Conservation (phyloP, 108 stramenopile genomes). For the Nitzschia sp. region DNA sequence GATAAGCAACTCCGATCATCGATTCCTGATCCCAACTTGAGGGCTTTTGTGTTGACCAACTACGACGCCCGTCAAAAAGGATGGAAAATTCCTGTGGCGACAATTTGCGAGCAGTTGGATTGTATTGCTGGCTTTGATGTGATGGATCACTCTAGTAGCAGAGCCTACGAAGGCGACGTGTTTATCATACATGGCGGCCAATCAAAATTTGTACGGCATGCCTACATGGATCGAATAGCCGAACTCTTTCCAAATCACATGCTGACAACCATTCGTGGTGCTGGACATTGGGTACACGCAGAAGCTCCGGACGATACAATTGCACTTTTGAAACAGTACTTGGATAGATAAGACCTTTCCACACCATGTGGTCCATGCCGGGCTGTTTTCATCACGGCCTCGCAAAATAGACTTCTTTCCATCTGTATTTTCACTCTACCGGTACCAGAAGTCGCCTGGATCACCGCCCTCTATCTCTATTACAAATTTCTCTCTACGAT, state of each 20-base stretch:
- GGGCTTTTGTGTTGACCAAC: conserved; percentile 92
- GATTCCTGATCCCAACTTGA: conserved; percentile 80
- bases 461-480: too few relatives aligned
- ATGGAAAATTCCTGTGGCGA: conserved; percentile 87
- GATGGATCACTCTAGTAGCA: neutral
- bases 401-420: too few relatives aligned
- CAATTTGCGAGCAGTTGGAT: conserved; percentile 74
- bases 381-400: too few relatives aligned
- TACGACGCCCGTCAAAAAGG: conserved; percentile 49
- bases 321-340: conserved; percentile 73
- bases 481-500: too few relatives aligned
- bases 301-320: conserved; percentile 86
- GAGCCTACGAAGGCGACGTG: conserved; percentile 63
- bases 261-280: conserved; percentile 86
- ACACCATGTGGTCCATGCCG: too few relatives aligned
- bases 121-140: conserved; percentile 81
- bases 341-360: conserved; percentile 66
- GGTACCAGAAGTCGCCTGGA: too few relatives aligned
- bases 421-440: too few relatives aligned
- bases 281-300: conserved; percentile 96
- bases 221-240: conserved; percentile 79
- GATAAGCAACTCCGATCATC: conserved; percentile 55
- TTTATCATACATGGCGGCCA: conserved; percentile 91
- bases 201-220: conserved; percentile 86
- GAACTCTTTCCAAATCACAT: conserved; percentile 89